Evolutionary conservation across 2,329 filamentous ascomycete species (phyloP).

Genomic region (Ophiocordyceps camponoti-rufipedis): DNA sequence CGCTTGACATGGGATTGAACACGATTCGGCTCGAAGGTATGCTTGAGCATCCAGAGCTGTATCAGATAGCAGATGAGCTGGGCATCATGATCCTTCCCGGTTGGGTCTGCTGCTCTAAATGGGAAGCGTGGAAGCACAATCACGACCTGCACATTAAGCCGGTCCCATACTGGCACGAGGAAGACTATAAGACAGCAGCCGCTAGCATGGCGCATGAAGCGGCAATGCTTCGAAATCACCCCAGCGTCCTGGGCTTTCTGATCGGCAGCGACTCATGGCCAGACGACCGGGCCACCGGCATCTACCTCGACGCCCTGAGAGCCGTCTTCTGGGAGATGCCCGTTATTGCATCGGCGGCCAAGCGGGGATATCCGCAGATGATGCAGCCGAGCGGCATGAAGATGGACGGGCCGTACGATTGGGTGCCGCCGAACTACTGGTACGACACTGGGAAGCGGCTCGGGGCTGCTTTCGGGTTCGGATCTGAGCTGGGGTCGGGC

Average conservation of each 20-base stretch:
- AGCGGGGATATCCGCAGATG: slow-evolving; percentile 29
- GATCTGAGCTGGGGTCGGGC: slow-evolving; percentile 41
- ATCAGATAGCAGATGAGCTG: slow-evolving; percentile 36
- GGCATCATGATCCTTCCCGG: slow-evolving; percentile 44
- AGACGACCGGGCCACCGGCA: slow-evolving; percentile 31
- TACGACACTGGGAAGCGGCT: slow-evolving; percentile 26
- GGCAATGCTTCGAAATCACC: slow-evolving; percentile 39
- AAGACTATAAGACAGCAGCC: slow-evolving; percentile 36
- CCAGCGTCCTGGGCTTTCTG: slow-evolving; percentile 37
- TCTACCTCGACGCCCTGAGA: slow-evolving; percentile 32
- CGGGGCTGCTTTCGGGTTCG: slow-evolving; percentile 44
- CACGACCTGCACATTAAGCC: slow-evolving; percentile 24
- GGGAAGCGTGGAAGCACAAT: slow-evolving; percentile 47
- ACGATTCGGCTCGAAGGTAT: slow-evolving; percentile 46
- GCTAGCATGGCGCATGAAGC: slow-evolving; percentile 41
- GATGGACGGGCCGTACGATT: slow-evolving; percentile 49
- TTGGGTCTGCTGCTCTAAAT: slow-evolving; percentile 52
- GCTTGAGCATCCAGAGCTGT: slow-evolving; percentile 42
- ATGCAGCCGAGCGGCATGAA: slow-evolving; percentile 42
- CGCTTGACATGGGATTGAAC: slow-evolving; percentile 43
- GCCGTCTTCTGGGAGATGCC: slow-evolving; percentile 35
- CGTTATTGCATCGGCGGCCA: slow-evolving; percentile 37
- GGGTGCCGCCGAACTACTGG: slow-evolving; percentile 49
- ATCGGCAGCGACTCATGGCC: slow-evolving; percentile 48
- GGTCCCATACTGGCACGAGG: slow-evolving; percentile 23